Evolutionary conservation across 352 stramenopile species (phyloP), one percentile per base, ranked within the genome.

Genomic region (Pythium myriotylum): DNA sequence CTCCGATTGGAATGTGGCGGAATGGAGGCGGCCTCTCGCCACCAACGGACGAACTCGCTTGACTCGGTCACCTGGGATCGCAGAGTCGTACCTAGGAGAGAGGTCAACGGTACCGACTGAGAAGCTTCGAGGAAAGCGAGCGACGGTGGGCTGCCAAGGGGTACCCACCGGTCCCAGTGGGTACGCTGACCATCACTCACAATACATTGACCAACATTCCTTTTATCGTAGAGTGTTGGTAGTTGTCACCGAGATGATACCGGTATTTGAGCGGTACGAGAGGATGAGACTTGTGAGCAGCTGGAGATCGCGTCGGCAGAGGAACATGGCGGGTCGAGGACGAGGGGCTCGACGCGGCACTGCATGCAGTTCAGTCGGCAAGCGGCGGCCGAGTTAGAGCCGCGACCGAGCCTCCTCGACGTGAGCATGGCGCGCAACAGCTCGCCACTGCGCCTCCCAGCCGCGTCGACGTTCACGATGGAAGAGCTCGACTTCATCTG

Each of bases 401-500:
- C 45, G 23, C 19, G n/a, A 20, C 20, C 24, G n/a, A 27, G 26
- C 1, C 26, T 29, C 13, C 40, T 4, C 22, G 29, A 35, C 29
- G 29, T 10, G 29, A 35, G 29, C 5, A 35, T 35, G 29, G 29
- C 29, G 29, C 29, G 54, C 52, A 68, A 68, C 60, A 68, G 26
- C 45, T 57, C 51, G 19, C 60, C 60, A 7, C 60, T 70, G 42
- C 62, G 54, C 0, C 53, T 72, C 19, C 57, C 64, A 8, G 45
- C 57, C 4, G 55, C 63, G 2, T 68, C 72, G 24, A 62, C 63
- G 43, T 73, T 77, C 50, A 73, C 70, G 4, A 81, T 82, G 69
- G 82, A 91, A 32, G 82, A 88, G 50, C 62, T 91, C 24, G 78
- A 85, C 56, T 83, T 75, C 61, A 85, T 87, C 55, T 83, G 73